Percentiles rank a stretch among this genome's conserved stretches.
Evolutionary conservation across 768 basidiomycete species (phyloP).

Genomic region (Gautieria morchelliformis): DNA sequence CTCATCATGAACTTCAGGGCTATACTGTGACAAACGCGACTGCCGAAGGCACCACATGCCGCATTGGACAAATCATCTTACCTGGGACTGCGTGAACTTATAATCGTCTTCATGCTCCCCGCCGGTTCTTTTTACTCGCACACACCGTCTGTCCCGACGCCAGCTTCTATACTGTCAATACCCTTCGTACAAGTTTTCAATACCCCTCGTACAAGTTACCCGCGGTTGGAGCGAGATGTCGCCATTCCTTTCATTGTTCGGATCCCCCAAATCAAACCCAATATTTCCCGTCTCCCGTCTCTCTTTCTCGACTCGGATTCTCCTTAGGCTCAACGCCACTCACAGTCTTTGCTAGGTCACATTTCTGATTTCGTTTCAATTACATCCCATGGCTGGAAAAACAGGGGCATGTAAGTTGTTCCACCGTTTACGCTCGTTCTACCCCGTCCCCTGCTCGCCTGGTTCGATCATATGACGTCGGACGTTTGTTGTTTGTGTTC

Average conservation of each 20-base stretch:
- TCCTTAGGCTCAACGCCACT: background rate
- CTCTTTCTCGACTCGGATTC: background rate
- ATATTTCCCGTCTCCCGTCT: background rate
- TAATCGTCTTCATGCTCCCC: background rate
- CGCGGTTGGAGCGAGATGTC: background rate
- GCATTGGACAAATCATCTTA: background rate
- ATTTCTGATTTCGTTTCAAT: no score
- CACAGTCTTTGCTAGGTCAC: background rate
- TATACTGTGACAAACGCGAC: background rate
- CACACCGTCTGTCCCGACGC: background rate
- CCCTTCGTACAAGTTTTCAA: no score
- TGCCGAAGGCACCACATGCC: constrained; percentile 1
- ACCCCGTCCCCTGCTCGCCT: no score
- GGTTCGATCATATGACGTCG: no score
- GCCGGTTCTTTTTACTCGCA: background rate
- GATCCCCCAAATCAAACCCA: background rate
- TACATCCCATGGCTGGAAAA: no score
- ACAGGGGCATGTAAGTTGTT: no score
- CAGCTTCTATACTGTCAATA: no score
- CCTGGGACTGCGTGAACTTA: background rate
- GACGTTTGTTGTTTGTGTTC: no score
- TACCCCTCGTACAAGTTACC: no score
- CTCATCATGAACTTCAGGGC: background rate
- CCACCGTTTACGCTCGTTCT: no score
- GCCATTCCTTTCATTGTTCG: background rate